Evolutionary conservation across 2,329 filamentous ascomycete species (phyloP).

Genomic region (Reticulascus tulasneorum): DNA sequence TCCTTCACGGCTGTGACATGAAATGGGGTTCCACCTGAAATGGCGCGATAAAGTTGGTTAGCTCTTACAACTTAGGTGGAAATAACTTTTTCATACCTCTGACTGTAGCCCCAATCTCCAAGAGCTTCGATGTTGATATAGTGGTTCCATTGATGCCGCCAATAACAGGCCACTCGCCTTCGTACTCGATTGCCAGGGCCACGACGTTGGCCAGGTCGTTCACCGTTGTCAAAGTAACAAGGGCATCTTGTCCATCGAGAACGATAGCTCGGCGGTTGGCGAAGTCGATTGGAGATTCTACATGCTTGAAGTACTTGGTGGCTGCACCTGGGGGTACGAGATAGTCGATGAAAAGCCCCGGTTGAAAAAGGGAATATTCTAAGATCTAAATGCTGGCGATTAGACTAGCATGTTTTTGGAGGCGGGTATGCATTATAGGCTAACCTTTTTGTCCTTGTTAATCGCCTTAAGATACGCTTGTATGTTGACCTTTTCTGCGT

Average conservation of each 20-base stretch:
- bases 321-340: conserved; percentile 38
- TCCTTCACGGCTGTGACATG: conserved; percentile 23
- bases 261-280: conserved; percentile 25
- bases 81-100: conserved; percentile 21
- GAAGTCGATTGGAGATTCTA: conserved; percentile 31
- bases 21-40: conserved; percentile 19
- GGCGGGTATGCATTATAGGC: background rate
- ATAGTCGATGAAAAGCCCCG: conserved; percentile 46
- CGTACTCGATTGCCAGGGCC: conserved; percentile 32
- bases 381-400: conserved; percentile 38
- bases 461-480: conserved; percentile 34
- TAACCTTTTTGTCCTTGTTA: conserved; percentile 34
- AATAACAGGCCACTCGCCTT: conserved; percentile 34
- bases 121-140: conserved; percentile 22
- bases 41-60: background rate
- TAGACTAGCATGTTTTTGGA: background rate
- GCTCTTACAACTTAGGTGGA: background rate
- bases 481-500: conserved; percentile 35
- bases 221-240: conserved; percentile 27
- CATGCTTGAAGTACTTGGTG: conserved; percentile 33
- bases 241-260: conserved; percentile 25
- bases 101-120: conserved; percentile 28
- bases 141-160: conserved; percentile 33
- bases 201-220: conserved; percentile 32
- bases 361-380: conserved; percentile 47